phyloP scores from a whole-genome alignment of 2,329 filamentous ascomycete species.

The Aureobasidium melanogenum region DNA sequence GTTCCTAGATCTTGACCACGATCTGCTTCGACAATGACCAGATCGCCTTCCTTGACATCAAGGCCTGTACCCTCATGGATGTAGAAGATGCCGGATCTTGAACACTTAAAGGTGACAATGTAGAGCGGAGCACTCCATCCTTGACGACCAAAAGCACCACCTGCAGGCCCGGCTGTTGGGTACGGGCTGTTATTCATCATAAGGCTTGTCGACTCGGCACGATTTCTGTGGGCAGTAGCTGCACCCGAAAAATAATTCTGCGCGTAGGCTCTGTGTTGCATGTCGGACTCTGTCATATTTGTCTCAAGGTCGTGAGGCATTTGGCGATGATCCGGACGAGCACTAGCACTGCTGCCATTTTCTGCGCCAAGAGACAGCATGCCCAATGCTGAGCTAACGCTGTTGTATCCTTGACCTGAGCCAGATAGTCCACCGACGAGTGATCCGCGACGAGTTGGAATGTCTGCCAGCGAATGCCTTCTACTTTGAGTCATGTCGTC shows the following conservation, averaged over 20 bases:
- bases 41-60: conserved; percentile 78
- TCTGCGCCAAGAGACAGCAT: background rate
- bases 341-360: background rate
- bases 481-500: conserved; percentile 62
- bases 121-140: conserved; percentile 59
- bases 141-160: conserved; percentile 29
- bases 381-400: background rate
- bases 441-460: conserved; percentile 29
- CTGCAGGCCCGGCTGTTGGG: background rate
- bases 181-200: conserved; percentile 17
- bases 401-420: background rate
- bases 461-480: conserved; percentile 64
- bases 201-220: conserved; percentile 19
- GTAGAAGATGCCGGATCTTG: conserved; percentile 90
- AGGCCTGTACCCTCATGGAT: conserved; percentile 92
- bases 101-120: conserved; percentile 94
- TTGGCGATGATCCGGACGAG: background rate
- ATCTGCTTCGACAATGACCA: conserved; percentile 96
- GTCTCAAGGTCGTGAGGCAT: background rate
- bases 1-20: conserved; percentile 92
- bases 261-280: conserved; percentile 14
- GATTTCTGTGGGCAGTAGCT: conserved; percentile 13
- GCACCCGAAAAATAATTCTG: conserved; percentile 16
- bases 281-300: conserved; percentile 11
- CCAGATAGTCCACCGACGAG: conserved; percentile 17